Evolutionary conservation across 768 basidiomycete species (phyloP), one percentile per base, ranked within the genome.

Genomic region (Cytidiella melzeri): DNA sequence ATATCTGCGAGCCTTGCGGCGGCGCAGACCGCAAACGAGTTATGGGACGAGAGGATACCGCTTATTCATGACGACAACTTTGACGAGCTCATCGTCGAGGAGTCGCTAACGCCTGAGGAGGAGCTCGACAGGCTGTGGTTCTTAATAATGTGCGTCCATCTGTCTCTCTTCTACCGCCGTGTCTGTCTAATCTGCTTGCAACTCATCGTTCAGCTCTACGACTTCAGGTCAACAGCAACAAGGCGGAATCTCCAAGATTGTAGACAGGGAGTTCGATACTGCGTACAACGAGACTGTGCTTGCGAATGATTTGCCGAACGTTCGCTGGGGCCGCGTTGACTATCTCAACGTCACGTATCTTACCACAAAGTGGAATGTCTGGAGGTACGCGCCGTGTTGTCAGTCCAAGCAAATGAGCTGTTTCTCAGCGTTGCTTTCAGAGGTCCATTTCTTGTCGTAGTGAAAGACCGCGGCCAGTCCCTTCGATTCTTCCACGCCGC

Each of bases 321-420:
- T 93, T 49, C 81, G 78, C 50, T 94, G 85, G 77, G 92, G 80
- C 44, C 81, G 92, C 53, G 80, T 95, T 50, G 90, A 94, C 69
- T 95, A 92, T 65, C 68, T 92, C 55, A 83, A 84, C 53, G 91
- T 93, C 54, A 92, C 88, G 3, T 67, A 73, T 46, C 65, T 92
- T 49, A 93, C 91, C 49, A 91, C 90, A 2, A 86, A 85, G 61
- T 95, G 92, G 92, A 71, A 64, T 28, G 64, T 94, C 42, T 93
- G 90, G 88, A 76, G 79, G 92, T 92, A 62, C 51, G 81, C 75
- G 13, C 11, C 3, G 44, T 15, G 34, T 36, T 45, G 12, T 41
- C 26, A 45, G n/a, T 21, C 28, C 26, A 39, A 11, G 48, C 50
- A 24, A 54, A 28, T 13, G 4, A 13, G 24, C 38, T 52, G 45